Conservation (phyloP, 805 yeast species). For the Teunomyces cretensis region DNA sequence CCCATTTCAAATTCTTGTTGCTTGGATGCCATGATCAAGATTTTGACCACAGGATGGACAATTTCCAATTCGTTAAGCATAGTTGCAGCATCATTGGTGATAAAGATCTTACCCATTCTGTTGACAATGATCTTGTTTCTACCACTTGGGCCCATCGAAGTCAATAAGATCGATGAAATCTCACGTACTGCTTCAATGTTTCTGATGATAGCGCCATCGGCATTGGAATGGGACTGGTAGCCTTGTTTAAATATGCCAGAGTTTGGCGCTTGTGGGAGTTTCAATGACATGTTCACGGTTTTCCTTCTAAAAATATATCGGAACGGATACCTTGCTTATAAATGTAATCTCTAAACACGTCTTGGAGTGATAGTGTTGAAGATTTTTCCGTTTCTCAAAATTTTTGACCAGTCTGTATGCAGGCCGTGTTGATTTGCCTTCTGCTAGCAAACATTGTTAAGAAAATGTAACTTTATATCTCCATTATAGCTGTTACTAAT, state of each 20-base stretch:
- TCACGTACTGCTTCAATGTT: constrained; percentile 95
- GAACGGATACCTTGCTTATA: neutral
- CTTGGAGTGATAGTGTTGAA: neutral
- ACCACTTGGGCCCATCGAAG: constrained; percentile 97
- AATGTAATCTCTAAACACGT: constrained; percentile 2
- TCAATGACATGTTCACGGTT: constrained; percentile 65
- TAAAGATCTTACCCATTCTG: constrained; percentile 77
- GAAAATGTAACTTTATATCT: too few species aligned
- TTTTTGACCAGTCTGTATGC: neutral
- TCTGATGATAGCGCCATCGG: constrained; percentile 92
- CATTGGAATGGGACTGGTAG: constrained; percentile 78
- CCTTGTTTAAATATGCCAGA: constrained; percentile 96
- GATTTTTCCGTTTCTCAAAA: constrained; percentile 3
- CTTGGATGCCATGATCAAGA: constrained; percentile 92
- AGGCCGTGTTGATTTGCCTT: neutral
- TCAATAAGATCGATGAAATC: constrained; percentile 84
- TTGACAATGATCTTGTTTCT: constrained; percentile 94
- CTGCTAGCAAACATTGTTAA: neutral
- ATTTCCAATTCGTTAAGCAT: constrained; percentile 91
- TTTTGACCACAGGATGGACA: constrained; percentile 95
- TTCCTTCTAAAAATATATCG: neutral
- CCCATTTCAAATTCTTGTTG: constrained; percentile 98
- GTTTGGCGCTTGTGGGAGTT: constrained; percentile 89
- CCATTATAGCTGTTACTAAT: too few species aligned
- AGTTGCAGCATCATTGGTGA: constrained; percentile 98